A percentile compares a stretch with the other conserved stretches of the same genome.
Conservation (phyloP, 2,329 filamentous ascomycete species). For the Tolypocladium capitatum region DNA sequence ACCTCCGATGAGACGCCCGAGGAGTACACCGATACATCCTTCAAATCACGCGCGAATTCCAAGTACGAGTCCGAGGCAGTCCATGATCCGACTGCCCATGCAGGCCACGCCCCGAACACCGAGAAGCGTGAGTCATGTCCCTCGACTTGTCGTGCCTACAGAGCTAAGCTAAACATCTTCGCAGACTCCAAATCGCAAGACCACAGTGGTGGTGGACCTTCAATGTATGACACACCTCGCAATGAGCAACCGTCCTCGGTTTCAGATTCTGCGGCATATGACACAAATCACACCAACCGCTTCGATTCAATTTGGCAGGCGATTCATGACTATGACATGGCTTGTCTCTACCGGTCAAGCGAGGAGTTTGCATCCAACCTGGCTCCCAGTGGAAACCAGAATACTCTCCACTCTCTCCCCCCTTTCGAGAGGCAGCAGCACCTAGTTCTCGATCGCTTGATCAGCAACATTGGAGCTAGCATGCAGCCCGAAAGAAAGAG, state of each 20-base stretch:
- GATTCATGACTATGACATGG: not conserved
- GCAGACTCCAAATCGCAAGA: not conserved
- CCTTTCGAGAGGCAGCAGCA: conserved; percentile 28
- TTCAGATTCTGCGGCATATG: conserved; percentile 6
- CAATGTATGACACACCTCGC: conserved; percentile 32
- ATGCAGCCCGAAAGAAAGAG: conserved; percentile 7
- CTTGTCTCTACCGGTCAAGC: conserved; percentile 1
- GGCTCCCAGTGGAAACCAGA: conserved; percentile 20
- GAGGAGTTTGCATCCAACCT: conserved; percentile 2
- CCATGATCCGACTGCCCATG: not conserved
- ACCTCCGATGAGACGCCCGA: not conserved
- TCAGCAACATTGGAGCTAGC: conserved; percentile 15
- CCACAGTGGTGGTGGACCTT: conserved; percentile 17
- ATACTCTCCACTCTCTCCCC: conserved; percentile 13
- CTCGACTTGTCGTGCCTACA: too few relatives aligned
- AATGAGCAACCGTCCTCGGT: conserved; percentile 3
- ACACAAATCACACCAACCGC: not conserved
- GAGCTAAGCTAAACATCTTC: not conserved
- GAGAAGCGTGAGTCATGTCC: not conserved
- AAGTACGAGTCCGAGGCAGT: not conserved
- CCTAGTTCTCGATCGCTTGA: conserved; percentile 21
- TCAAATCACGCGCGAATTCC: not conserved
- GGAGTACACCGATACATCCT: not conserved
- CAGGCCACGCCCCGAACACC: not conserved
- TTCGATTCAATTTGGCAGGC: not conserved